Evolutionary conservation across 331 rosid genomes (phyloP).

Genomic region (Saraca asoca): DNA sequence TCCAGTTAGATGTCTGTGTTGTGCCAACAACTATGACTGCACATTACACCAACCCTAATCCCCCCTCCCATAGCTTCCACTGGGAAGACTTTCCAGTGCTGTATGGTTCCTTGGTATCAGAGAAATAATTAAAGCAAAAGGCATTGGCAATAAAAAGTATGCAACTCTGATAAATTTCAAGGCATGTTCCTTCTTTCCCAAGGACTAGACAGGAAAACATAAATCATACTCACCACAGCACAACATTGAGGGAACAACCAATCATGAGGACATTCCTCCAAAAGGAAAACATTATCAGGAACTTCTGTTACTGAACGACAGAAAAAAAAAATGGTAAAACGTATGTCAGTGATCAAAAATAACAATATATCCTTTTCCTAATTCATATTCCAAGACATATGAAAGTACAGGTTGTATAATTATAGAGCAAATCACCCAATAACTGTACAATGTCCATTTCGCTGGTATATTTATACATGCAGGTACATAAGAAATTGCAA

Average conservation of each 20-base stretch:
- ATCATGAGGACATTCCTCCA: constrained; percentile 96
- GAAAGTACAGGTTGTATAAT: not conserved
- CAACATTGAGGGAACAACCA: constrained; percentile 96
- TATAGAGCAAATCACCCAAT: not conserved
- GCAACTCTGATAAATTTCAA: not conserved
- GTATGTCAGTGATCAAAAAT: constrained; percentile 23
- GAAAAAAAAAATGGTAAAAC: constrained; percentile 33
- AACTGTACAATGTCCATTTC: not conserved
- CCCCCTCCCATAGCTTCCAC: constrained; percentile 3
- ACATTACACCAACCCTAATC: not conserved
- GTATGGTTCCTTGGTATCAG: not conserved
- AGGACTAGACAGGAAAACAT: constrained; percentile 17
- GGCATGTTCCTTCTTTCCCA: constrained; percentile 17
- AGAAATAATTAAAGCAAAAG: not conserved
- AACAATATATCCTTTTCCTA: constrained; percentile 7
- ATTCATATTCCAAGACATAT: constrained; percentile 3
- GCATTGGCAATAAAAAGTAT: too few relatives aligned
- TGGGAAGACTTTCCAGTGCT: too few relatives aligned
- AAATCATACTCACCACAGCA: constrained; percentile 75
- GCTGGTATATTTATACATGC: not conserved
- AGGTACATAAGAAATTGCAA: not conserved
- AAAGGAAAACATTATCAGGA: constrained; percentile 66
- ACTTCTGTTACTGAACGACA: constrained; percentile 65
- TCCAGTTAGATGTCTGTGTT: constrained; percentile 13
- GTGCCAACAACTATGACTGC: not conserved